These are phyloP conservation scores for Dictyostelium firmibasis DNA, from an alignment of 78 protist genomes.

Conservation along the genomic window DNA sequence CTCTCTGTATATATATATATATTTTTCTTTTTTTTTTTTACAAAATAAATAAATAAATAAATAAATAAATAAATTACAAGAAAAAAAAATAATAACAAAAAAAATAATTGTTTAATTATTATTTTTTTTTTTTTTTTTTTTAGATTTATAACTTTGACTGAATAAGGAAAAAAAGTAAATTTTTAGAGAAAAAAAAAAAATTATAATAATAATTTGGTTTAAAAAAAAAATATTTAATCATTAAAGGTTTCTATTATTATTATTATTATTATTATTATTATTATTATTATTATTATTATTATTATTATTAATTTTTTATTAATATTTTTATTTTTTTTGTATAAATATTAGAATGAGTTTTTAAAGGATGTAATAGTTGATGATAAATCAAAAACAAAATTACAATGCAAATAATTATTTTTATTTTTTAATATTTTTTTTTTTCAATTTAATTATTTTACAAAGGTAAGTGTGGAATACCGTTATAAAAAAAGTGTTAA, in stretches of 20 bases:
- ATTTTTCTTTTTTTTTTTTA: neutral
- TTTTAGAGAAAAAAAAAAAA: neutral
- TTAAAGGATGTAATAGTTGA: neutral
- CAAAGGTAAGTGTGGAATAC: neutral
- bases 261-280: neutral
- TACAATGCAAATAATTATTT: neutral
- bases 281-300: neutral
- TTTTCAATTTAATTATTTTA: neutral
- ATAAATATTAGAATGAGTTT: neutral
- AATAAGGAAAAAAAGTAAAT: no score
- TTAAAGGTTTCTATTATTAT: neutral
- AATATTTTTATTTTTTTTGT: neutral
- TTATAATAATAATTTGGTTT: no score
- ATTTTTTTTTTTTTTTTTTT: no score
- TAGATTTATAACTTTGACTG: neutral
- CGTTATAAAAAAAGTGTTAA: neutral
- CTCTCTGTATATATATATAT: no score
- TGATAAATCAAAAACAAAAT: conserved; percentile 4
- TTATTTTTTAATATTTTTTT: neutral
- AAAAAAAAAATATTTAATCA: neutral
- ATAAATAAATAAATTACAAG: neutral
- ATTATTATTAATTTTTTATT: neutral
- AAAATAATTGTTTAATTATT: no score
- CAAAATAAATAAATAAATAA: neutral
- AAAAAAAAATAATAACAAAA: no score